Percentiles rank a stretch among this genome's conserved stretches.
Evolutionary conservation across 805 yeast genomes (phyloP).

Genomic region (Spathaspora boniae): DNA sequence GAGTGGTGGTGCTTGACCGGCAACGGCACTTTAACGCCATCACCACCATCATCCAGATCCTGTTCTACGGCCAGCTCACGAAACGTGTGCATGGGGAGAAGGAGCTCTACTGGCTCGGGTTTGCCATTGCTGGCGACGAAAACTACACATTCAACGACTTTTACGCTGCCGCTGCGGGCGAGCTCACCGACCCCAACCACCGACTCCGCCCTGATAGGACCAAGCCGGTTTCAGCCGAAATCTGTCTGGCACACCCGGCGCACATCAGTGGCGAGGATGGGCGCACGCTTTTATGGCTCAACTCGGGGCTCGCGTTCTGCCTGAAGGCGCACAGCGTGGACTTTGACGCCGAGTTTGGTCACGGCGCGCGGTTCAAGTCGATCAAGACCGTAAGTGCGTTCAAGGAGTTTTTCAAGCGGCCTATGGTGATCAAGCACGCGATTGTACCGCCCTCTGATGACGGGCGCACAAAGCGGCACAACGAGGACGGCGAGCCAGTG

Average conservation of each 20-base stretch:
- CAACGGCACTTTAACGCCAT: conserved; percentile 19
- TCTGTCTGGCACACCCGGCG: conserved; percentile 43
- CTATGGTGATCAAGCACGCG: conserved; percentile 41
- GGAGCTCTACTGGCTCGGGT: conserved; percentile 29
- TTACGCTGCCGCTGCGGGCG: conserved; percentile 24
- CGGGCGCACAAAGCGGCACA: conserved; percentile 25
- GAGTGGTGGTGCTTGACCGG: conserved; percentile 21
- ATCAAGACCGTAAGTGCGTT: conserved; percentile 17
- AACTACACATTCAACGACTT: conserved; percentile 20
- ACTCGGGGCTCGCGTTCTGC: conserved; percentile 40
- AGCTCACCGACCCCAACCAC: not conserved
- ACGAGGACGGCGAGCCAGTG: conserved; percentile 41
- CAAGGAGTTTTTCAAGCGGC: conserved; percentile 20
- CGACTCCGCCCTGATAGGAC: no score
- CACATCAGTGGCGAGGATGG: conserved; percentile 34
- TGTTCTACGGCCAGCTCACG: not conserved
- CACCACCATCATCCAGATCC: conserved; percentile 18
- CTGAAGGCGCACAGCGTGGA: conserved; percentile 28
- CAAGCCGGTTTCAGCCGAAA: conserved; percentile 23
- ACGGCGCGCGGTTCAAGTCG: conserved; percentile 18
- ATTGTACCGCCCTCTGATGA: conserved; percentile 44
- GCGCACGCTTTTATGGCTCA: conserved; percentile 34
- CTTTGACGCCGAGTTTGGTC: conserved; percentile 26
- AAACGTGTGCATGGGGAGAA: conserved; percentile 18
- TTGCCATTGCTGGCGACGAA: conserved; percentile 24